phyloP scores from a whole-genome alignment of 768 basidiomycete species.

The Serendipita sp. region DNA sequence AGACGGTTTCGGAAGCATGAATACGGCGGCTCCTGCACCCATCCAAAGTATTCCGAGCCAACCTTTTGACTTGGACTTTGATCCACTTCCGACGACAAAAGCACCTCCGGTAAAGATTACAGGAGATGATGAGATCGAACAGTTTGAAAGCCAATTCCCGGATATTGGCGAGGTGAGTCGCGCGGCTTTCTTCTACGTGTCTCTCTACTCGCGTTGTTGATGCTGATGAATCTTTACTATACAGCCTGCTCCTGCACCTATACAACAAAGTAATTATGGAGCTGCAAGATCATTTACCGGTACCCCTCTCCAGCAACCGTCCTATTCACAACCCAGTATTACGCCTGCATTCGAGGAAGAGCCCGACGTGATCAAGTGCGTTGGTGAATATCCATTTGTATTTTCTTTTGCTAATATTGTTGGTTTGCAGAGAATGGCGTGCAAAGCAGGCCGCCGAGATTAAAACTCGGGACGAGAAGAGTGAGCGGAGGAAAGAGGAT shows the following conservation, averaged over 20 bases:
- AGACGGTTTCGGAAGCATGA: conserved; percentile 43
- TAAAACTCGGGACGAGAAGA: conserved; percentile 60
- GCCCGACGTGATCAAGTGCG: conserved; percentile 71
- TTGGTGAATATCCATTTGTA: neutral
- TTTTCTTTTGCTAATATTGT: neutral
- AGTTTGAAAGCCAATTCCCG: conserved; percentile 75
- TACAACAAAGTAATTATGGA: conserved; percentile 27
- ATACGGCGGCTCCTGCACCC: neutral
- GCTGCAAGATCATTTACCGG: conserved; percentile 48
- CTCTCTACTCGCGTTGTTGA: neutral
- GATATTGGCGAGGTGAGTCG: conserved; percentile 36
- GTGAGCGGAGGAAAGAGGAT: conserved; percentile 61
- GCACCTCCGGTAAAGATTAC: conserved; percentile 57
- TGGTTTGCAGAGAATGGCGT: conserved; percentile 57
- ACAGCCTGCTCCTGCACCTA: conserved; percentile 12
- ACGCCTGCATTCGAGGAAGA: conserved; percentile 41
- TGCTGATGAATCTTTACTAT: conserved; percentile 3
- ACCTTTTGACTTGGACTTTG: conserved; percentile 41
- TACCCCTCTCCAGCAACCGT: conserved; percentile 49
- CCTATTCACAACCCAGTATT: conserved; percentile 22
- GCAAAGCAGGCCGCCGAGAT: conserved; percentile 76
- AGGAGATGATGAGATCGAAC: conserved; percentile 69
- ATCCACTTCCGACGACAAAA: conserved; percentile 24
- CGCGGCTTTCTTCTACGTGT: neutral
- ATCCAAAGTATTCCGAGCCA: conserved; percentile 4